Evolutionary conservation across 2,329 filamentous ascomycete species (phyloP), one percentile per base, ranked within the genome.

Genomic region (Tolypocladium guangdongense): DNA sequence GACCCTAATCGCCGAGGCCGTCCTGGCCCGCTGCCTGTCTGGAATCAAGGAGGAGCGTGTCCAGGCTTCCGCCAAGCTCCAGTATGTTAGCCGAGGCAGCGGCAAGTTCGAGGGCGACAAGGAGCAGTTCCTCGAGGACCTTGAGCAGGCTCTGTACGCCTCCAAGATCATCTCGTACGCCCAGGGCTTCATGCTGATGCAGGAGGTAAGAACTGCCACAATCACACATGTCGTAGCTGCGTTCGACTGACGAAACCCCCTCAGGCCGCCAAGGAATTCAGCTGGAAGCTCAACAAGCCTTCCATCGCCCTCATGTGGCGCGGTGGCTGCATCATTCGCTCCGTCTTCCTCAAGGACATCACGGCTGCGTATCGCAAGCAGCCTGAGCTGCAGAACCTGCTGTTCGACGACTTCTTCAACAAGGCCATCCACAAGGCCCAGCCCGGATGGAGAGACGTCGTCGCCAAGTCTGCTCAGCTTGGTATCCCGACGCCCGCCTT

Each of bases 91-190:
- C 63, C 90, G 90, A 24, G 45, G 54, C 66, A 87, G 81, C 68
- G 84, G 82, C 66, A 74, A 71, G 65, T 97, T 97, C 74, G 81
- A 87, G 65, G 93, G 93, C 64, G 83, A 96, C 83, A 90, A 88
- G 82, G 79, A 89, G 73, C 82, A 90, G 73, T 95, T 97, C 83
- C 84, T 99, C 63, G 88, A 89, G 63, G 91, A 99, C 74, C 88
- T 99, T 51, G 93, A 99, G 82, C 93, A 99, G 81, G 93, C 92
- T 63, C 84, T 99, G 58, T 99, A 99, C 71, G 93, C 93, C 62
- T 97, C 92, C 68, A 99, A 99, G 88, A 99, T 99, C 71, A 96
- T 99, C 76, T 99, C 93, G 22, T 99, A 99, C 72, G 90, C 93
- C 61, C 93, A 99, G 78, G 93, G 93, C 71, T 99, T 99, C 84